phyloP scores from a whole-genome alignment of 140 eudicot genomes.

The Cichorium intybus region DNA sequence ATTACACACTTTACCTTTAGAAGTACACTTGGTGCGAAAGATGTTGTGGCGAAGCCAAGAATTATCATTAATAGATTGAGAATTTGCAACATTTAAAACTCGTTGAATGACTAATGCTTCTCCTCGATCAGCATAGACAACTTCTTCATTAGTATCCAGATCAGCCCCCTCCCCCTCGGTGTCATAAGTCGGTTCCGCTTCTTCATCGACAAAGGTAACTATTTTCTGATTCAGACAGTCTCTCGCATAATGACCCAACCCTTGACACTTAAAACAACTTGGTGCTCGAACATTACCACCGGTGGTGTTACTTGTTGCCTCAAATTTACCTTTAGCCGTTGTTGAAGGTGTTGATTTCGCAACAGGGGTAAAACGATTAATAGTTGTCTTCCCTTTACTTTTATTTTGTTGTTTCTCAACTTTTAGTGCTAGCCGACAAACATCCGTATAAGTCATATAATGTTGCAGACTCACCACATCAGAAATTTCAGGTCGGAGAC shows the following conservation, averaged over 20 bases:
- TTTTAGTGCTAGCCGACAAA: background rate
- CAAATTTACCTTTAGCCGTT: too few relatives aligned
- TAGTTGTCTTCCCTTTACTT: background rate
- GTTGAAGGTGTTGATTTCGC: too few relatives aligned
- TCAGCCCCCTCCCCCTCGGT: too few relatives aligned
- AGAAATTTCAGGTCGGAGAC: background rate
- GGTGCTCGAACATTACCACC: background rate
- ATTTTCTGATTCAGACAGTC: background rate
- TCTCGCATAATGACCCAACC: background rate
- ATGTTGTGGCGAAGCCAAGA: background rate
- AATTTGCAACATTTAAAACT: background rate
- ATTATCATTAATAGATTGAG: background rate
- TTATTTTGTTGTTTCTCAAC: background rate
- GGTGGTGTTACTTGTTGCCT: background rate
- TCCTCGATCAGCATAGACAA: background rate
- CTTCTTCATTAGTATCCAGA: too few relatives aligned
- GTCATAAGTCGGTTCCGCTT: background rate
- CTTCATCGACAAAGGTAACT: background rate
- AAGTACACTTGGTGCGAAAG: too few relatives aligned
- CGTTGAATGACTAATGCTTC: background rate
- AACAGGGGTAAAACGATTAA: too few relatives aligned
- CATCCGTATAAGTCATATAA: background rate
- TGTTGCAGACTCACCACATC: background rate
- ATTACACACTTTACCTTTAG: slow-evolving; percentile 11
- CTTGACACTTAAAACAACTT: background rate